Conservation (phyloP, 208 protist species). For the Leptomonas seymouri region DNA sequence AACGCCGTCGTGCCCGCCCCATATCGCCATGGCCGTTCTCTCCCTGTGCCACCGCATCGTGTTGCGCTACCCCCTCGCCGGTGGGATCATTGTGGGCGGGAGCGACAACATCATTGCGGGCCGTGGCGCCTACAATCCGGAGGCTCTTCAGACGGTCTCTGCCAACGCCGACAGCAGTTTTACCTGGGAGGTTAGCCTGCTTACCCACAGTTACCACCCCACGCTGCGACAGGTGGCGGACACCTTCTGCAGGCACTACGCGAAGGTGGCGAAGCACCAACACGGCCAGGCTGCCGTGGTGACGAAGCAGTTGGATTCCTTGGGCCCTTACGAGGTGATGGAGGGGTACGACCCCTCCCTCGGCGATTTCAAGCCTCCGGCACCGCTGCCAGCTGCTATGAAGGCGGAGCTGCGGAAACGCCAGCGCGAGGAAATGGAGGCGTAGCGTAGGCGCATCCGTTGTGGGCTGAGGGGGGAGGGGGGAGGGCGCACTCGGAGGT, state of each 20-base stretch:
- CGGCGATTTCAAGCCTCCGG: constrained; percentile 73
- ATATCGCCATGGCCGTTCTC: constrained; percentile 83
- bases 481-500: too few relatives aligned
- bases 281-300: constrained; percentile 87
- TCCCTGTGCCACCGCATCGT: constrained; percentile 81
- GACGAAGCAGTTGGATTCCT: constrained; percentile 85
- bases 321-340: constrained; percentile 90
- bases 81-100: constrained; percentile 84
- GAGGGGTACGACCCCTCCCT: constrained; percentile 88
- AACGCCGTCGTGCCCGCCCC: constrained; percentile 73
- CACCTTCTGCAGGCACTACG: constrained; percentile 82
- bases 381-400: constrained; percentile 60
- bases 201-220: constrained; percentile 86
- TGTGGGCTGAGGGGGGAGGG: background rate
- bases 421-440: constrained; percentile 29
- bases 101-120: constrained; percentile 90
- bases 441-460: background rate
- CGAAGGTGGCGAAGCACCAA: constrained; percentile 79
- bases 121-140: constrained; percentile 86
- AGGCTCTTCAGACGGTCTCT: constrained; percentile 75
- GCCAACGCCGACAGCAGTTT: constrained; percentile 90
- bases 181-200: constrained; percentile 83
- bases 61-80: constrained; percentile 80
- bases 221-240: constrained; percentile 82
- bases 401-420: constrained; percentile 34